Base-by-base conservation (phyloP, 208 protist genomes). In the Wallacemonas rigidus region DNA sequence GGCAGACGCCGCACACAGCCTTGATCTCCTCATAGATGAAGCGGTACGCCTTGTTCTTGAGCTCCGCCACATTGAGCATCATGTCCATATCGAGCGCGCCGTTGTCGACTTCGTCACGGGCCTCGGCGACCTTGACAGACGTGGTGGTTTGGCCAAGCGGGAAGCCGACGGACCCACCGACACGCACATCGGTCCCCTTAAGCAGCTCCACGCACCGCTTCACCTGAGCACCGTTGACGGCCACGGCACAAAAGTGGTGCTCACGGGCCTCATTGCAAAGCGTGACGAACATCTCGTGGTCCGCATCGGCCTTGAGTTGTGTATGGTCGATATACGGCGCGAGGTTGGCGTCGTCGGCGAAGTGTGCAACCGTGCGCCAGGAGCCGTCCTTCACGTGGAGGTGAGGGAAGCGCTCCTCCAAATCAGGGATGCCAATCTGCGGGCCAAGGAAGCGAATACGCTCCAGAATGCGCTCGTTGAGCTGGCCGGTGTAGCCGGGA, bases 71-170 rank as follows among this genome's bases (percentile, higher is more conserved):
- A 78, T 98, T 98, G 35, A 98, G 68, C 44, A 99, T 97, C 93
- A 98, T 97, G 78, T 99, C 97, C 36, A 99, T 86, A 67, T 99
- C 97, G 26, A 83, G 56, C 2, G 91, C 97, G n/a, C 97, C 97
- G 14, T 86, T 47, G 39, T 72, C 55, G 1, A 98, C 77, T 35
- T 75, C 79, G 35, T 89, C 77, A 17, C 54, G 56, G 7, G 95
- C 86, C 77, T 99, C 97, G 0, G 81, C 80, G 1, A 75, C 89
- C 76, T 99, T 99, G 53, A 88, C 79, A 9, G 73, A 70, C 1
- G 90, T 73, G 1, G 80, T 91, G 70, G 82, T 94, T 58, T 95
- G 83, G 3, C 97, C 97, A n/a, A 98, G 86, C 0, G 97, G 97
- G 73, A 99, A 99, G 17, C 96, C 95, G 68, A 89, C 86, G 1